Evolutionary conservation across 805 yeast species (phyloP), one percentile per base, ranked within the genome.

Genomic region (Yarrowia sp.): DNA sequence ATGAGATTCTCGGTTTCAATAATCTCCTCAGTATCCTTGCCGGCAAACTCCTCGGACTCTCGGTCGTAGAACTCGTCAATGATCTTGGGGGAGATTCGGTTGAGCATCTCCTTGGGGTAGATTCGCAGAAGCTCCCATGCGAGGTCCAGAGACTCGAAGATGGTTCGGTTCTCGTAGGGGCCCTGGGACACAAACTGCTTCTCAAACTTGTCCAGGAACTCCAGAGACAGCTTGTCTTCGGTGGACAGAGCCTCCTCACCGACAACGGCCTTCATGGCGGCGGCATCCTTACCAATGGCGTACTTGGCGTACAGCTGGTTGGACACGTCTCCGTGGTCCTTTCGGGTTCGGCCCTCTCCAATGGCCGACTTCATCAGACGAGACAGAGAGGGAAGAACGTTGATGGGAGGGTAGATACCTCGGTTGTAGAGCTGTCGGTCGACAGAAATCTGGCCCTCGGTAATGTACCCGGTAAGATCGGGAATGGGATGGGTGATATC

Each of bases 401-500:
- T 95, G 79, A 95, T 95, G 72, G 99, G 99, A 71, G 99, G 99
- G 78, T 95, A 96, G 73, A 95, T 83, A 85, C 98, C 99, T 79
- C 95, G 91, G 80, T 96, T 92, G 76, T 89, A 82, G 77, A 95
- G 84, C 80, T 92, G 97, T 82, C 99, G 90, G 80, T 95, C 99
- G 72, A 95, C 88, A 68, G 89, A 93, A 75, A 95, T 95, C 83
- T 95, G 99, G 67, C 99, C 99, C 81, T 95, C 99, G 54, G 99
- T 95, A 77, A 95, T 95, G 79, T 96, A 95, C 72, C 99, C 99
- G 48, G 99, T 95, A 82, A 95, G 88, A 88, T 95, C 99, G 64
- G 99, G 99, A 82, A 95, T 95, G 73, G 99, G 99, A 81, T 95
- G 99, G 70, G 98, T 95, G 76, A 95, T 95, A 83, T 95, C 99